phyloP scores from a whole-genome alignment of 2,329 filamentous ascomycete genomes.

The Stagonosporopsis rhizophila region DNA sequence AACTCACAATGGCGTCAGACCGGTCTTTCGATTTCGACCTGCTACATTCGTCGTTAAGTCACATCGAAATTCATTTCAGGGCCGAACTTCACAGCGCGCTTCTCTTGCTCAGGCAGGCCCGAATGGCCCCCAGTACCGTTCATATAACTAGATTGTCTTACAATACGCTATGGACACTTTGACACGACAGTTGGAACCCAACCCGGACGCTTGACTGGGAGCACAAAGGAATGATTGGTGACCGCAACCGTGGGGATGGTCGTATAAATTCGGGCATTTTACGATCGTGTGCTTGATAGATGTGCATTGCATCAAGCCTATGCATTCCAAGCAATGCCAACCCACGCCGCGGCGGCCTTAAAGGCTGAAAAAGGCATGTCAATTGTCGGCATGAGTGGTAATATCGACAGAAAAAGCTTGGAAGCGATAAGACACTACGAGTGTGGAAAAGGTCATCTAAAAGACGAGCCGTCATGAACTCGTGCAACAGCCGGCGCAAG shows the following conservation, averaged over 20 bases:
- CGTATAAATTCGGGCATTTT: constrained; percentile 5
- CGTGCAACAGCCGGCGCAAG: background rate
- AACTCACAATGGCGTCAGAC: background rate
- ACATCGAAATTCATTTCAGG: constrained; percentile 1
- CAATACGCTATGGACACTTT: constrained; percentile 1
- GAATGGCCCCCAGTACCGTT: constrained; percentile 6
- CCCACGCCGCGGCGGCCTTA: constrained; percentile 15
- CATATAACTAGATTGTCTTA: constrained; percentile 3
- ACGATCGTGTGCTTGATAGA: constrained; percentile 10
- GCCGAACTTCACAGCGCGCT: constrained; percentile 3
- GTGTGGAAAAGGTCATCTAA: constrained; percentile 9
- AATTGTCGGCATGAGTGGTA: background rate
- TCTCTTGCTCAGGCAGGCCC: constrained; percentile 18
- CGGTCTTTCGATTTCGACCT: constrained; percentile 8
- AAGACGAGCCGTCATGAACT: background rate
- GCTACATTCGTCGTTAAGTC: constrained; percentile 10
- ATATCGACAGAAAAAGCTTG: constrained; percentile 9
- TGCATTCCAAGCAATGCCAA: constrained; percentile 19
- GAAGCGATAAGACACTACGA: constrained; percentile 10
- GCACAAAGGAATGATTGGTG: constrained; percentile 16
- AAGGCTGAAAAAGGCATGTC: constrained; percentile 20
- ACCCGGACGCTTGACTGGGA: background rate
- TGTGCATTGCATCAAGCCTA: constrained; percentile 2
- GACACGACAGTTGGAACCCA: constrained; percentile 9
- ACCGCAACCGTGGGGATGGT: constrained; percentile 1